Percentiles rank a stretch among this genome's conserved stretches.
phyloP scores from a whole-genome alignment of 306 rosid genomes.

The Quercus parvula region DNA sequence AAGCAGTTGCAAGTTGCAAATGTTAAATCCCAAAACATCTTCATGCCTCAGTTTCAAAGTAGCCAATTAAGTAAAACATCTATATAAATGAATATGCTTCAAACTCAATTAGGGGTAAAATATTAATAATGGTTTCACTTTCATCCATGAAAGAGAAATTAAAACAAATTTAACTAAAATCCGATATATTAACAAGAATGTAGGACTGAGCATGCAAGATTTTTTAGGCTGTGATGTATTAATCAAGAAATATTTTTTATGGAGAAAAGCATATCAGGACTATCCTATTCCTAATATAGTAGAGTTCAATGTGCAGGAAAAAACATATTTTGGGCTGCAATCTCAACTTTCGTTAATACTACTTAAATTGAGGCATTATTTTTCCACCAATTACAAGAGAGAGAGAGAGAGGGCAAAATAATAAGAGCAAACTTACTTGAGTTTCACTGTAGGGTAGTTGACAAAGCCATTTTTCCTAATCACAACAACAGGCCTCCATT shows the following conservation, averaged over 20 bases:
- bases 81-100: background rate
- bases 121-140: background rate
- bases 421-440: conserved; percentile 68
- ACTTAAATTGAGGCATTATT: background rate
- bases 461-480: conserved; percentile 57
- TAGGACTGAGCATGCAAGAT: background rate
- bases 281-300: background rate
- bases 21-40: background rate
- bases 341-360: background rate
- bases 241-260: background rate
- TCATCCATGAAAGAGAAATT: background rate
- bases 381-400: too few species aligned
- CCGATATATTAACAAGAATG: background rate
- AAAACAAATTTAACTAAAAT: background rate
- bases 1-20: background rate
- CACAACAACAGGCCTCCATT: conserved; percentile 84
- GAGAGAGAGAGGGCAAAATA: background rate
- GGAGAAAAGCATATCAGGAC: background rate
- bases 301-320: background rate
- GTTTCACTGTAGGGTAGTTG: conserved; percentile 73
- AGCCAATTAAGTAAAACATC: background rate
- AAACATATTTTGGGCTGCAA: background rate
- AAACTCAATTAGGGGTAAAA: too few species aligned
- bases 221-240: background rate
- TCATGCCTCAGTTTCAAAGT: background rate